These are phyloP conservation scores for Rubia tinctorum DNA, from an alignment of 305 asterid species.

Conservation along the genomic window DNA sequence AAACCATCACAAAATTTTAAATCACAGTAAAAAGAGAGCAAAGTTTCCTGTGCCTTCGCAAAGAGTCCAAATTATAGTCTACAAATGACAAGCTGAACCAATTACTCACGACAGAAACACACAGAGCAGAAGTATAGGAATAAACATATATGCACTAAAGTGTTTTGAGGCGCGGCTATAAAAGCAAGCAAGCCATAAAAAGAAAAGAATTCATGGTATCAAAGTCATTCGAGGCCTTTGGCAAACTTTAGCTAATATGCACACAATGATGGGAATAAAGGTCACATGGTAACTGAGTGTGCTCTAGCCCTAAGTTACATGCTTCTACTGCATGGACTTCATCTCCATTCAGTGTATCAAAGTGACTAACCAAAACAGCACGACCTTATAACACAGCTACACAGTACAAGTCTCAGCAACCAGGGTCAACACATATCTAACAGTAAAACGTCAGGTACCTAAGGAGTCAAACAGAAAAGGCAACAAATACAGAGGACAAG, in stretches of 20 bases:
- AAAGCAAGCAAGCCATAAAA: not conserved
- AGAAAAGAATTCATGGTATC: not conserved
- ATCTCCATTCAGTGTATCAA: not conserved
- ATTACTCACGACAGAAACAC: not conserved
- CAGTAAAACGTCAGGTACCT: not conserved
- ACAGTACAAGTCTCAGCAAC: not conserved
- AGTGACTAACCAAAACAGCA: not conserved
- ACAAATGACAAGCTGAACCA: conserved; percentile 3
- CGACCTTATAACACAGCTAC: not conserved
- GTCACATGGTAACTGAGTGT: not conserved
- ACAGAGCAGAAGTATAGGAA: not conserved
- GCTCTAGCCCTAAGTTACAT: not conserved
- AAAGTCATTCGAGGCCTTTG: not conserved
- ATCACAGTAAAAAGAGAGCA: not conserved
- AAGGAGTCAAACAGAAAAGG: not conserved
- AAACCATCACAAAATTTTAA: not conserved
- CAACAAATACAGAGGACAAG: not conserved
- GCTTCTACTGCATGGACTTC: not conserved
- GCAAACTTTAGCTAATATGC: not conserved
- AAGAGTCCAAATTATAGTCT: not conserved
- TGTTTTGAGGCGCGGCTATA: not conserved
- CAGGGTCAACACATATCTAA: not conserved
- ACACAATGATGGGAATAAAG: not conserved
- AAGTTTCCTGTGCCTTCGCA: not conserved
- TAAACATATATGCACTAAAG: not conserved